Evolutionary conservation across 2,329 filamentous ascomycete genomes (phyloP), one percentile per base, ranked within the genome.

Genomic region (Sarocladiaceae sp.): DNA sequence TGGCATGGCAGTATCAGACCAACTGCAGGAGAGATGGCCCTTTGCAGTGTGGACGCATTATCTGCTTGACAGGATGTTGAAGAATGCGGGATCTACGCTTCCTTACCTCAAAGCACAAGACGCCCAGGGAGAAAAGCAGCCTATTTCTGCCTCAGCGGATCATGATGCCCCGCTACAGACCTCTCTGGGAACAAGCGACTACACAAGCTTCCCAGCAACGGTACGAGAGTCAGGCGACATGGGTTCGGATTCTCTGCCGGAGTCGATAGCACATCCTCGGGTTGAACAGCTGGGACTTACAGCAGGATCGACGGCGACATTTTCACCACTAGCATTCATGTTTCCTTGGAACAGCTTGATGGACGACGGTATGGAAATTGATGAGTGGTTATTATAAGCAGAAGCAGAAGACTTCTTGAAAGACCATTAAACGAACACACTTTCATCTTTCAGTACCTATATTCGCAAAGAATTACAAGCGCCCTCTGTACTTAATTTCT

Each of bases 41-140:
- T 46, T 46, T 18, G 40, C 40, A 4, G 40, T 46, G 23, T 46
- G 40, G 40, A 46, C 40, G 17, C 40, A 46, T 29, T 46, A 46
- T 17, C 25, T 46, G 4, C 40, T 46, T 10, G 23, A 46, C 40
- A 46, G 40, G 18, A 46, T 46, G 40, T n/a, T 46, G 12, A 28
- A 28, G 12, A 29, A 28, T 18, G 23, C 40, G 4, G 40, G 40
- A 4, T 29, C 22, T 28, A 10, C 25, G 11, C 25, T 46, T 4
- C 40, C 40, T 17, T 4, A 15, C 4, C 17, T 29, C 22, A 25
- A 25, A 17, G 15, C 25, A 10, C 22, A 15, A n/a, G 40, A 18
- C 17, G 13, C 40, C 7, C 22, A 26, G n/a, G 40, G 13, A 7
- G 40, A 29, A 4, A 7, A 46, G 4, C 25, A 7, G 12, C 22